phyloP scores from a whole-genome alignment of 2,329 filamentous ascomycete genomes.

The Ophiocordyceps unilateralis region DNA sequence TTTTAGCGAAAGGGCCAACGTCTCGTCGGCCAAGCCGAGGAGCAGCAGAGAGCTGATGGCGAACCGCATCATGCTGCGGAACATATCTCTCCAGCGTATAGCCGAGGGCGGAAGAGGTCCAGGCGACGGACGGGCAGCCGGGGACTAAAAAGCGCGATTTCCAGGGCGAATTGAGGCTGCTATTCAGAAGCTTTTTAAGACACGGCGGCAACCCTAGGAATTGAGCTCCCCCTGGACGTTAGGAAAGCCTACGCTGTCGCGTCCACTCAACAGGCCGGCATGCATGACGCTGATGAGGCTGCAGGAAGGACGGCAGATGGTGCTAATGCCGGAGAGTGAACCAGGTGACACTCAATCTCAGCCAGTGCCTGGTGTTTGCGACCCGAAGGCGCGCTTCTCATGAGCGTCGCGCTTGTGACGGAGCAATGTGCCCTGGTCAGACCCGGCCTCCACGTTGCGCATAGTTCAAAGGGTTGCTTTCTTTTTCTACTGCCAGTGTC shows the following conservation, averaged over 20 bases:
- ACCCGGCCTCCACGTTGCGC: too few relatives aligned
- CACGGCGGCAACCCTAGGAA: neutral
- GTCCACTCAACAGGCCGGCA: neutral
- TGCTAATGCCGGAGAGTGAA: neutral
- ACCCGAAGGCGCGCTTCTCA: neutral
- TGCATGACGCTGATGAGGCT: neutral
- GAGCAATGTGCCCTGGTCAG: neutral
- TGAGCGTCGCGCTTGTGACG: neutral
- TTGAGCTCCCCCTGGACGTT: neutral
- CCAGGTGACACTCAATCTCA: neutral
- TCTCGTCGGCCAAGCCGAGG: constrained; percentile 2
- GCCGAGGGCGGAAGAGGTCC: neutral
- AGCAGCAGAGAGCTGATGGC: constrained; percentile 1
- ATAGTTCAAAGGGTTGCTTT: neutral
- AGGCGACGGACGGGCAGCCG: neutral
- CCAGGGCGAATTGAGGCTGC: neutral
- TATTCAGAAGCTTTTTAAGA: neutral
- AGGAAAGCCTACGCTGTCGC: neutral
- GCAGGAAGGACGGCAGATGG: neutral
- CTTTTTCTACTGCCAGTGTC: neutral
- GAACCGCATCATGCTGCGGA: constrained; percentile 3
- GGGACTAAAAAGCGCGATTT: neutral
- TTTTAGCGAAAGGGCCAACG: too few relatives aligned
- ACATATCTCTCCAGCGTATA: neutral
- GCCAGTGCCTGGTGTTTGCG: neutral